Evolutionary conservation across 2,329 filamentous ascomycete species (phyloP), one percentile per base, ranked within the genome.

Genomic region (Penicillium sumatraense): DNA sequence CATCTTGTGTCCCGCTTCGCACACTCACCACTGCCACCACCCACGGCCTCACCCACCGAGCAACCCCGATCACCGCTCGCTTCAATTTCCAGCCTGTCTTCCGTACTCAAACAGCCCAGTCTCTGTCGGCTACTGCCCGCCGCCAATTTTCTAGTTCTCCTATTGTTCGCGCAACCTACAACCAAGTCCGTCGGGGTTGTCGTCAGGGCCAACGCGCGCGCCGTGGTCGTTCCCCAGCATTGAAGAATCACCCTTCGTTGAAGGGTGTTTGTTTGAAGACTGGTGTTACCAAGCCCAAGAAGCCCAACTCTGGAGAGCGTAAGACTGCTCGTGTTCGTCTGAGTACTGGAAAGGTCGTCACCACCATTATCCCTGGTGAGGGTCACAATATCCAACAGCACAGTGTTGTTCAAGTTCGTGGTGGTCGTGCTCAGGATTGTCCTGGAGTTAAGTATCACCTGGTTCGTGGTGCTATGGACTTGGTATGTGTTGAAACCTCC

Each of bases 351-450:
- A 91, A 87, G 71, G 84, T 96, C 56, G 83, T 99, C 60, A 96
- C 91, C 56, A 91, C 90, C 23, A 98, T 97, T 80, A 97, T 99
- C 70, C 92, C 93, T 29, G 95, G 95, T 49, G 93, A 98, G 84
- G 93, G 95, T 46, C 95, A 99, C 79, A 99, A 98, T 76, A 93
- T 98, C 63, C 93, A 98, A 82, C 95, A 98, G 83, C 96, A 99
- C 81, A 96, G 90, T 68, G 95, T 99, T 44, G 95, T 99, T 53
- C 81, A 98, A 63, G 93, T 99, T n/a, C 84, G 95, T 63, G 95
- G 95, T 55, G 95, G 95, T 2, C 84, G 95, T 72, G 87, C 86
- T 62, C 95, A 98, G 84, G 95, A 99, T 87, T 99, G 95, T 80
- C 95, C 95, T 58, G 95, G 95, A 87, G 95, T 99, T 77, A 88